phyloP scores from a whole-genome alignment of 2,329 filamentous ascomycete genomes.

The Aureobasidium uvarum region DNA sequence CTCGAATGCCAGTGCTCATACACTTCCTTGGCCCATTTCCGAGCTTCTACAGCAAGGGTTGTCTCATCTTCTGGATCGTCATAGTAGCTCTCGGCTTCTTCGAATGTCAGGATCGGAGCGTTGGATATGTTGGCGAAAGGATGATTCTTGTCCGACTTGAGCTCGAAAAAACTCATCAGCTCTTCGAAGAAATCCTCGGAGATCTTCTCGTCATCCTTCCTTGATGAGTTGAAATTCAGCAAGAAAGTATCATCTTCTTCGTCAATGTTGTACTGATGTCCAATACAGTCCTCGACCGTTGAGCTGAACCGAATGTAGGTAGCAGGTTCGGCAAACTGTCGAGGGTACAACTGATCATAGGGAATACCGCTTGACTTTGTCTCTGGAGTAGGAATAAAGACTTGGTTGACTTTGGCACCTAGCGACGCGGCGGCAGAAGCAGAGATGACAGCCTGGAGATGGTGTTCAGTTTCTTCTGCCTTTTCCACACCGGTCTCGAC shows the following conservation, averaged over 20 bases:
- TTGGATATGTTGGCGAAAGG: conserved; percentile 90
- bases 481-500: conserved; percentile 97
- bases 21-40: conserved; percentile 68
- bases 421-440: conserved; percentile 55
- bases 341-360: conserved; percentile 86
- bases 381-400: conserved; percentile 67
- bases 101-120: conserved; percentile 65
- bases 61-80: conserved; percentile 46
- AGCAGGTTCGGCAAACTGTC: conserved; percentile 74
- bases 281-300: conserved; percentile 92
- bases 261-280: conserved; percentile 90
- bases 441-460: conserved; percentile 82
- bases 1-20: conserved; percentile 87
- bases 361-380: conserved; percentile 62
- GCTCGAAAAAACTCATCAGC: conserved; percentile 93
- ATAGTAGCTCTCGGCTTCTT: conserved; percentile 62
- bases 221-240: conserved; percentile 77
- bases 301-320: conserved; percentile 98
- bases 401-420: conserved; percentile 60
- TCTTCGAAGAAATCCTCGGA: conserved; percentile 91
- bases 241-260: conserved; percentile 85
- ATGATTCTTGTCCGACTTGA: conserved; percentile 76
- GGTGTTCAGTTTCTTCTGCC: conserved; percentile 95
- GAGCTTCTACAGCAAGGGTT: conserved; percentile 54
- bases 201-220: conserved; percentile 58